Evolutionary conservation across 176 grass and related monocot species (phyloP).

Genomic region (Paspalum vaginatum): DNA sequence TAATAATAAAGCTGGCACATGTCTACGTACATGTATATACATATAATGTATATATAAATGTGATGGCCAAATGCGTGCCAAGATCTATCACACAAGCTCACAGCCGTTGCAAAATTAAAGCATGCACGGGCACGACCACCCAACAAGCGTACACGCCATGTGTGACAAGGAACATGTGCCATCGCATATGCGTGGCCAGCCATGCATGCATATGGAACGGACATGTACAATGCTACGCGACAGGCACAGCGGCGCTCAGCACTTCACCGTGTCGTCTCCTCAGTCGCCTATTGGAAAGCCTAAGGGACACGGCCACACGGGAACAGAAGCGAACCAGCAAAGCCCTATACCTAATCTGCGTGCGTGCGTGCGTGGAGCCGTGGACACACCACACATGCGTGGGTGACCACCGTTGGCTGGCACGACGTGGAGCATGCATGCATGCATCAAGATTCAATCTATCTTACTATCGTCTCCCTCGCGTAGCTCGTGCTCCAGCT

Average conservation of each 20-base stretch:
- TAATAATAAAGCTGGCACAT: too few relatives aligned
- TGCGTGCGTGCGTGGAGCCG: not conserved
- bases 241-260: not conserved
- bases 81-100: too few relatives aligned
- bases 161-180: not conserved
- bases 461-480: not conserved
- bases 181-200: not conserved
- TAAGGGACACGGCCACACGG: constrained; percentile 19
- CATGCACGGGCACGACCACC: not conserved
- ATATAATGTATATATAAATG: not conserved
- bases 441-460: not conserved
- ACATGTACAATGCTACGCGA: not conserved
- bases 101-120: not conserved
- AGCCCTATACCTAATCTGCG: not conserved
- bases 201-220: not conserved
- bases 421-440: not conserved
- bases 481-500: not conserved
- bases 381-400: not conserved
- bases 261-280: not conserved
- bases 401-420: not conserved
- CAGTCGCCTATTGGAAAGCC: not conserved
- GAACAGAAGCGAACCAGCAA: not conserved
- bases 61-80: not conserved
- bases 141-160: constrained; percentile 35
- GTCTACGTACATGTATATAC: not conserved